Evolutionary conservation across 768 basidiomycete genomes (phyloP).

Genomic region (Boletellus ananas): DNA sequence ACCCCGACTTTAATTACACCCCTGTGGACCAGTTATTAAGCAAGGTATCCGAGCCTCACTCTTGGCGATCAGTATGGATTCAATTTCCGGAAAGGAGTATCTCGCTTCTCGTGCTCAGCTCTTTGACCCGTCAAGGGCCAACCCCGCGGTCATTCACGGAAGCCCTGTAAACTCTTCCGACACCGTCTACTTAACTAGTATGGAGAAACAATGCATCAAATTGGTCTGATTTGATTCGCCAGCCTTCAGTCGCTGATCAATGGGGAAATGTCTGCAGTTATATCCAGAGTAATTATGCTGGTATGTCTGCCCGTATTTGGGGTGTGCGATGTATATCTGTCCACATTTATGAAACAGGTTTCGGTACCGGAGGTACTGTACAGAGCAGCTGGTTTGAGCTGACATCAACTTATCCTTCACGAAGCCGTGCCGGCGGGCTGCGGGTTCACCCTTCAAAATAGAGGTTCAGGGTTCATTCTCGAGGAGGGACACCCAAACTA

Average conservation of each 20-base stretch:
- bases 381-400: neutral
- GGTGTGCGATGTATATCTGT: neutral
- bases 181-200: constrained; percentile 91
- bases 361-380: constrained; percentile 76
- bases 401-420: constrained; percentile 2
- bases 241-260: constrained; percentile 65
- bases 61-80: neutral
- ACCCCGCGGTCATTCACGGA: constrained; percentile 67
- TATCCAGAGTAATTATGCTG: constrained; percentile 86
- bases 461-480: constrained; percentile 82
- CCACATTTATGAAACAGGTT: constrained; percentile 44
- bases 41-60: constrained; percentile 47
- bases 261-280: constrained; percentile 90
- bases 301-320: constrained; percentile 33
- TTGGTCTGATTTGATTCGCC: neutral
- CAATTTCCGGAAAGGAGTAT: constrained; percentile 60
- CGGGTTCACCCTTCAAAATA: constrained; percentile 95
- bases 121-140: constrained; percentile 66
- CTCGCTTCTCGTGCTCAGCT: constrained; percentile 74
- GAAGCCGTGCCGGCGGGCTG: constrained; percentile 88
- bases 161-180: constrained; percentile 83
- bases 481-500: constrained; percentile 81
- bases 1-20: constrained; percentile 73
- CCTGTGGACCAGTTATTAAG: constrained; percentile 82
- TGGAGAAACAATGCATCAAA: neutral